These are phyloP conservation scores for Pyrenophora seminiperda DNA, from an alignment of 2,329 filamentous ascomycete species.

Conservation along the genomic window DNA sequence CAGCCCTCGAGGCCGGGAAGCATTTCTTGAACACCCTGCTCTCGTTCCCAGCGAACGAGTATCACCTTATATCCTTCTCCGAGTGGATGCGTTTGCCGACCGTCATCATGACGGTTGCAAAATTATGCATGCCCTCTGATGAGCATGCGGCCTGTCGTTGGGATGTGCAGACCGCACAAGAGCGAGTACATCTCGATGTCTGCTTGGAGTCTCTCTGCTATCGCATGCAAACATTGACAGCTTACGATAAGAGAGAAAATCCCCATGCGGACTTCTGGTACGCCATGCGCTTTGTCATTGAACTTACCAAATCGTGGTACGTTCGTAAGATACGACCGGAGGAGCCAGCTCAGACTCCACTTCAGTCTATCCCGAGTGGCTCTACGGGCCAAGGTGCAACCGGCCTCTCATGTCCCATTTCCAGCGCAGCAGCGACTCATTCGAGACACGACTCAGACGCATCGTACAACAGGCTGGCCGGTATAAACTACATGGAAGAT, in stretches of 20 bases:
- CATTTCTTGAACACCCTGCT: slow-evolving; percentile 73
- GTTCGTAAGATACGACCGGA: slow-evolving; percentile 28
- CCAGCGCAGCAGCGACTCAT: slow-evolving; percentile 5
- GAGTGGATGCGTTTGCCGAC: slow-evolving; percentile 43
- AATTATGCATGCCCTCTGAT: slow-evolving; percentile 38
- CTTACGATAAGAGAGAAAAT: slow-evolving; percentile 31
- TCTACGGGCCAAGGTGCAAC: slow-evolving; percentile 14
- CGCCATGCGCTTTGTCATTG: slow-evolving; percentile 38
- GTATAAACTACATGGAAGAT: slow-evolving; percentile 7
- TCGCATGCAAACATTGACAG: slow-evolving; percentile 37
- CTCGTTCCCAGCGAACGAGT: slow-evolving; percentile 66
- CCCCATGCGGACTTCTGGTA: slow-evolving; percentile 40
- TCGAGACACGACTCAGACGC: neutral
- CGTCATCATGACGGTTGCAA: slow-evolving; percentile 36
- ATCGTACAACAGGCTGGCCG: neutral
- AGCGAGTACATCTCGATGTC: slow-evolving; percentile 38
- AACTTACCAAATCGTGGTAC: slow-evolving; percentile 40
- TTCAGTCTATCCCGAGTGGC: slow-evolving; percentile 1
- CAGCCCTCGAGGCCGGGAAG: slow-evolving; percentile 64
- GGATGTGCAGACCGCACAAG: slow-evolving; percentile 41
- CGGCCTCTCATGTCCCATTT: slow-evolving; percentile 15
- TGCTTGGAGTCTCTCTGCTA: slow-evolving; percentile 43
- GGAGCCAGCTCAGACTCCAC: slow-evolving; percentile 1
- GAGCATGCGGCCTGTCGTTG: slow-evolving; percentile 31
- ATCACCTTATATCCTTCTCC: slow-evolving; percentile 39